A percentile compares a stretch with the other conserved stretches of the same genome.
Conservation (phyloP, 2,329 filamentous ascomycete genomes). For the Decorospora gaudefroyi region DNA sequence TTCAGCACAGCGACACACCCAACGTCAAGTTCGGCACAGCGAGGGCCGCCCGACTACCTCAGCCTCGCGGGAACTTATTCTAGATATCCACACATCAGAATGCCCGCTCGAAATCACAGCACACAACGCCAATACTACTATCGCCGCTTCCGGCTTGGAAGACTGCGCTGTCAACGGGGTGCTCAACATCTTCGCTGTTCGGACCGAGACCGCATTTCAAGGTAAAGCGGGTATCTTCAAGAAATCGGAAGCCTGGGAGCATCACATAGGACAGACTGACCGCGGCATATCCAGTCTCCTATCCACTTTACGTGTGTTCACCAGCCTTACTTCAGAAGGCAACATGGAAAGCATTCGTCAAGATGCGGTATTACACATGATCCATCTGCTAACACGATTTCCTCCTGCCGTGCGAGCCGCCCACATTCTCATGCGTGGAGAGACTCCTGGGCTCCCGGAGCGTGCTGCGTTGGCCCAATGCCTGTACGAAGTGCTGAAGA, state of each 20-base stretch:
- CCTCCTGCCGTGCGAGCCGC: conserved; percentile 44
- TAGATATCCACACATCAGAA: no score
- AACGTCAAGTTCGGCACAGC: no score
- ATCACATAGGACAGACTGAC: conserved; percentile 31
- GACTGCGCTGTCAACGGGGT: no score
- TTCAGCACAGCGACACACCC: no score
- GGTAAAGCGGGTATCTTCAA: conserved; percentile 36
- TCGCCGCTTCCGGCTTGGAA: no score
- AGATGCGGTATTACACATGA: conserved; percentile 38
- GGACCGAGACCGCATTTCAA: background rate
- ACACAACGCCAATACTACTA: no score
- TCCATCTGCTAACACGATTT: conserved; percentile 40
- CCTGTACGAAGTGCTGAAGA: conserved; percentile 34
- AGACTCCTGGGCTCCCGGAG: conserved; percentile 35
- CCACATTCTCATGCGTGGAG: conserved; percentile 40
- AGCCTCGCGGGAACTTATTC: no score
- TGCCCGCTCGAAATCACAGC: no score
- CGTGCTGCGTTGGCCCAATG: conserved; percentile 41
- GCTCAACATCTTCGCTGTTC: conserved; percentile 38
- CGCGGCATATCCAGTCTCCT: conserved; percentile 45
- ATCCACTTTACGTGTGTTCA: conserved; percentile 43
- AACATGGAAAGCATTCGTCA: conserved; percentile 27
- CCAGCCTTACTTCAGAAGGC: conserved; percentile 2
- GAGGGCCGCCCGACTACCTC: no score
- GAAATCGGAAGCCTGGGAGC: conserved; percentile 33